Conservation (phyloP, 768 basidiomycete genomes). For the Mrakia blollopis region DNA sequence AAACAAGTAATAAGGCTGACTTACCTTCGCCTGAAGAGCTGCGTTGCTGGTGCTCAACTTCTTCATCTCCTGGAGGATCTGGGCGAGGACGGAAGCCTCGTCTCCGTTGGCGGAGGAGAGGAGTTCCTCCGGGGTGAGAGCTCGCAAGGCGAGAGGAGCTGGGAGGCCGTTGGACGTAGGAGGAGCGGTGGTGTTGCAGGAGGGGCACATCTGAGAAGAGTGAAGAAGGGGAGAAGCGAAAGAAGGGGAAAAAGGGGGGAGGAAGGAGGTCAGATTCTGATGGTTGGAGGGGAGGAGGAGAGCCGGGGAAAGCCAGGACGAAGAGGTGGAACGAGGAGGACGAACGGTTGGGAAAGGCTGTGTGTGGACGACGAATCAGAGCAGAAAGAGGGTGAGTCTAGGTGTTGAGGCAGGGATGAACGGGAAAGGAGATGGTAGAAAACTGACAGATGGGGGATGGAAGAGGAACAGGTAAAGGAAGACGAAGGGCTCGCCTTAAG, state of each 20-base stretch:
- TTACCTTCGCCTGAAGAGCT: conserved; percentile 70
- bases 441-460: too few species aligned
- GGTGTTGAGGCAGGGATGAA: too few species aligned
- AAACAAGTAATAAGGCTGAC: conserved; percentile 23
- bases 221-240: not conserved
- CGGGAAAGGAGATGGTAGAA: too few species aligned
- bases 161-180: not conserved
- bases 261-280: not conserved
- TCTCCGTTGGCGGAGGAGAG: conserved; percentile 12
- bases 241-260: too few species aligned
- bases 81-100: conserved; percentile 58
- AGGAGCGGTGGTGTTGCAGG: not conserved
- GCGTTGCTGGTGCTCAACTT: conserved; percentile 69
- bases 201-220: not conserved
- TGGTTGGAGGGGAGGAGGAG: not conserved
- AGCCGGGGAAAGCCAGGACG: not conserved
- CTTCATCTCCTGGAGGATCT: conserved; percentile 68
- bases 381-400: too few species aligned
- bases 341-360: not conserved
- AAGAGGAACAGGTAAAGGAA: too few species aligned
- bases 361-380: too few species aligned
- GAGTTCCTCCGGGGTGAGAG: not conserved
- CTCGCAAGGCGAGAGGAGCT: not conserved
- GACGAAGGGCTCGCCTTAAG: too few species aligned
- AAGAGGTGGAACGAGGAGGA: not conserved